A percentile compares a stretch with the other conserved stretches of the same genome.
Evolutionary conservation across 2,329 filamentous ascomycete genomes (phyloP).

Genomic region (Calonectria pseudoreteaudii): DNA sequence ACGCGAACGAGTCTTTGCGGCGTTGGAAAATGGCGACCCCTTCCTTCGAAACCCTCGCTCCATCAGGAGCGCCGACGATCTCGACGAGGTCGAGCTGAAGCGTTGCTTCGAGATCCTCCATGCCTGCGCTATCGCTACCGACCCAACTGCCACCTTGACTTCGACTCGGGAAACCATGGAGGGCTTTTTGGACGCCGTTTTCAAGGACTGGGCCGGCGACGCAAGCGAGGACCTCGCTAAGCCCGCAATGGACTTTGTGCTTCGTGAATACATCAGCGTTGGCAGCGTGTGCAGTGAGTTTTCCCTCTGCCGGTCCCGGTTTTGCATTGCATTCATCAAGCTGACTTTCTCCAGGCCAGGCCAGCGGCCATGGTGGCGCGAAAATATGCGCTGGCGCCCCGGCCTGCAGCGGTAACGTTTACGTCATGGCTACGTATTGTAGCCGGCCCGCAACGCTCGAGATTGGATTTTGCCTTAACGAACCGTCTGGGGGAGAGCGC

Average conservation of each 20-base stretch:
- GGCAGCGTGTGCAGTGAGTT: constrained; percentile 46
- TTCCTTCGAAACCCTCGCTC: constrained; percentile 29
- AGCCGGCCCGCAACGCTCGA: constrained; percentile 43
- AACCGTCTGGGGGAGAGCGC: constrained; percentile 31
- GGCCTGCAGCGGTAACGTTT: constrained; percentile 36
- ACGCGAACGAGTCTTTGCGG: constrained; percentile 41
- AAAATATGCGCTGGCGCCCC: constrained; percentile 31
- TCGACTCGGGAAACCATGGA: constrained; percentile 47
- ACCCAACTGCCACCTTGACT: constrained; percentile 33
- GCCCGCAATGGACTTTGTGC: constrained; percentile 44
- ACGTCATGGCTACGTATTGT: constrained; percentile 42
- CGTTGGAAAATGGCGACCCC: constrained; percentile 36
- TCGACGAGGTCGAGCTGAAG: constrained; percentile 44
- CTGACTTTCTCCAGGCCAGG: constrained; percentile 25
- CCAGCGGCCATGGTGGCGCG: constrained; percentile 26
- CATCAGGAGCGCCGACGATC: constrained; percentile 41
- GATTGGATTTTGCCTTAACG: constrained; percentile 41
- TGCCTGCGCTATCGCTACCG: constrained; percentile 45
- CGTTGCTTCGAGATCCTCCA: constrained; percentile 49
- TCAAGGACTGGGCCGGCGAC: constrained; percentile 42
- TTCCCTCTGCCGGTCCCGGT: not conserved
- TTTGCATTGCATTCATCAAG: not conserved
- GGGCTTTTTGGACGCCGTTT: constrained; percentile 46
- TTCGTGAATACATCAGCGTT: constrained; percentile 41
- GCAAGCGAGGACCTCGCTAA: constrained; percentile 21